Percentiles rank a stretch among this genome's conserved stretches.
phyloP scores from a whole-genome alignment of 1,284 basidiomycete species.

The Tilletia walkeri region DNA sequence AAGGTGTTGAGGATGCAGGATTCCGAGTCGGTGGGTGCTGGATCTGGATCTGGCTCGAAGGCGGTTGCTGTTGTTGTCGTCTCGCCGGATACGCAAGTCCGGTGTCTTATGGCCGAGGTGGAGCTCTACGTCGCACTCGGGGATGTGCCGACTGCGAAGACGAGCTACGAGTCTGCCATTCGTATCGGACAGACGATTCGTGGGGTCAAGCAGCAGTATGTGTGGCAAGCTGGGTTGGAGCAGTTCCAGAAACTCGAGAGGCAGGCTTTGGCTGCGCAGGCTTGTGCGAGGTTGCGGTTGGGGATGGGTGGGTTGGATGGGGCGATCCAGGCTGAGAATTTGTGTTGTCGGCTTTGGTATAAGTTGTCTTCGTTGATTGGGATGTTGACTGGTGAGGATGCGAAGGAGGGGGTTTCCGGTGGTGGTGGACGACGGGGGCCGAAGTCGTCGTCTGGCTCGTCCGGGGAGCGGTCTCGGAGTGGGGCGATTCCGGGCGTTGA shows the following conservation, averaged over 20 bases:
- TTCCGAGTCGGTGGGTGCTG: too few species aligned
- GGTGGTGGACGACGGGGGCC: background rate
- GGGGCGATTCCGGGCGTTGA: conserved; percentile 1
- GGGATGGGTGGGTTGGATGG: conserved; percentile 29
- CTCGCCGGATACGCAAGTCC: conserved; percentile 26
- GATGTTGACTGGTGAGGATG: background rate
- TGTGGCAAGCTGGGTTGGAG: conserved; percentile 26
- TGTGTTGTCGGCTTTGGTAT: conserved; percentile 29
- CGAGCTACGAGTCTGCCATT: conserved; percentile 28
- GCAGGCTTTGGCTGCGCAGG: conserved; percentile 30
- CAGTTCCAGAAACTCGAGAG: conserved; percentile 27
- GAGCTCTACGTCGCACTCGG: conserved; percentile 24
- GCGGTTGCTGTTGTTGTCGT: conserved; percentile 5
- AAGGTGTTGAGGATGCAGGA: background rate
- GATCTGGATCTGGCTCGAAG: conserved; percentile 9
- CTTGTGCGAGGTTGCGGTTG: conserved; percentile 25
- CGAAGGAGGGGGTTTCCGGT: background rate
- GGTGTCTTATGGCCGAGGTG: conserved; percentile 30
- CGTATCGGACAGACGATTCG: conserved; percentile 21
- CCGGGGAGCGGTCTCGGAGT: background rate
- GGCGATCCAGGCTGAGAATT: conserved; percentile 27
- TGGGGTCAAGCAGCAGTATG: background rate
- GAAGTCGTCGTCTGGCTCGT: too few species aligned
- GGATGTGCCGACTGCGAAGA: conserved; percentile 24
- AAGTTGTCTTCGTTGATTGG: conserved; percentile 25